Evolutionary conservation across 176 grass and related monocot species (phyloP), one percentile per base, ranked within the genome.

Genomic region (Themeda triandra): DNA sequence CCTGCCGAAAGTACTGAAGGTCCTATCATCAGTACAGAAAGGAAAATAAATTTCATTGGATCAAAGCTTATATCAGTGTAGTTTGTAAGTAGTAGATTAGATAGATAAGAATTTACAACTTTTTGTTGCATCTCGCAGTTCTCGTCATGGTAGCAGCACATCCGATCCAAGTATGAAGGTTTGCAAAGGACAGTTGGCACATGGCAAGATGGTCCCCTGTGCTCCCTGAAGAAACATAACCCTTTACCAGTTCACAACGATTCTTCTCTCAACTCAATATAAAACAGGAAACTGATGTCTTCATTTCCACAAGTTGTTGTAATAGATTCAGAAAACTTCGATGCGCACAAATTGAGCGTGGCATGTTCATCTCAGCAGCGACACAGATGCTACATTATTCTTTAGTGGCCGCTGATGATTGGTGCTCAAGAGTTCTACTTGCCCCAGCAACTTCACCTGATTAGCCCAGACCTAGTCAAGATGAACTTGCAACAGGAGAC

Each of bases 161-260:
- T 37, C 0, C 45, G 17, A 28, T 63, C 7, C 1, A 58, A 51
- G 45, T 14, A 48, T 28, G 46, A 86, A 78, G 65, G 32, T 69
- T 46, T 85, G 27, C 24, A 45, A 72, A 71, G 65, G 71, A 6
- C 65, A 82, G 25, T 72, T 66, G 65, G 31, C 49, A 19, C 42
- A 19, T n/a, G 54, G 24, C 65, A 66, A 66, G 23, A 56, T 82
- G 75, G 83, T 64, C 88, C 78, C 41, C 86, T 89, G 40, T 66
- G 33, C 19, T 86, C 13, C 64, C 58, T 89, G 41, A 89, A 89
- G 83, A 15, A 78, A 90, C 88, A 86, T 14, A 41, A 86, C 66
- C 69, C 82, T 13, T 78, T 54, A 41, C 51, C 30, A 27, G 63
- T 31, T 76, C 19, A 10, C 1, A 69, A 64, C 0, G 54, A 56